Evolutionary conservation across 2,329 filamentous ascomycete species (phyloP).

Genomic region (Pseudogymnoascus sp.): DNA sequence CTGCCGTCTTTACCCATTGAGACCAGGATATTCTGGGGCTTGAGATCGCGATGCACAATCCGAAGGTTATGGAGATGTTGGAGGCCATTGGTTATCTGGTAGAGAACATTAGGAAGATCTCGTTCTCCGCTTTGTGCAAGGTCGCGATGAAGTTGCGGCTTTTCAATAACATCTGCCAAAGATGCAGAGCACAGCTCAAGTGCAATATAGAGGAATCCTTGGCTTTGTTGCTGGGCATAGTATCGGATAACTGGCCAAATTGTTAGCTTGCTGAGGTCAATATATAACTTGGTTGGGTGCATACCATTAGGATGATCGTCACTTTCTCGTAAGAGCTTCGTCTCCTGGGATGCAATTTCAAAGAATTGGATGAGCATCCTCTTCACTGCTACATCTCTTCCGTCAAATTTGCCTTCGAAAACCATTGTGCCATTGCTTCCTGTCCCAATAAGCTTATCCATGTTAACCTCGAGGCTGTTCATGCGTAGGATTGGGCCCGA

Average conservation of each 20-base stretch:
- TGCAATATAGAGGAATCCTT: slow-evolving; percentile 92
- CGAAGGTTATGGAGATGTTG: slow-evolving; percentile 83
- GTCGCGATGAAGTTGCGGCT: slow-evolving; percentile 57
- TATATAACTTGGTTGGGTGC: slow-evolving; percentile 15
- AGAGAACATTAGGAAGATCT: slow-evolving; percentile 72
- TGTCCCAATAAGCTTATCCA: slow-evolving; percentile 58
- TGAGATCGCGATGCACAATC: slow-evolving; percentile 94
- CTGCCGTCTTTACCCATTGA: slow-evolving; percentile 62
- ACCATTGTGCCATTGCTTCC: slow-evolving; percentile 97
- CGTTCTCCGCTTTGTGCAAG: slow-evolving; percentile 66
- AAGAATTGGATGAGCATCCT: slow-evolving; percentile 95
- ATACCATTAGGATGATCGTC: slow-evolving; percentile 85
- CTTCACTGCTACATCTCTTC: slow-evolving; percentile 89
- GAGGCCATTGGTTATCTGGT: slow-evolving; percentile 85
- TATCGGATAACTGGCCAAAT: slow-evolving; percentile 72
- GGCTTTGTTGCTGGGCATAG: slow-evolving; percentile 81
- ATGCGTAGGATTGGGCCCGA: slow-evolving; percentile 54
- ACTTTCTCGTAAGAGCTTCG: slow-evolving; percentile 80
- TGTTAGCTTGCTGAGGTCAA: slow-evolving; percentile 23
- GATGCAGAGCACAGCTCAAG: slow-evolving; percentile 91
- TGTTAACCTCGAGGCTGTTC: slow-evolving; percentile 58
- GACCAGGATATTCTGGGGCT: slow-evolving; percentile 95
- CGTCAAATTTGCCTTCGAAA: slow-evolving; percentile 90
- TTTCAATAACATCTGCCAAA: slow-evolving; percentile 82
- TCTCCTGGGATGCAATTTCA: slow-evolving; percentile 91